Evolutionary conservation across 257 asterid genomes (phyloP).

Genomic region (Jacaranda mimosifolia): DNA sequence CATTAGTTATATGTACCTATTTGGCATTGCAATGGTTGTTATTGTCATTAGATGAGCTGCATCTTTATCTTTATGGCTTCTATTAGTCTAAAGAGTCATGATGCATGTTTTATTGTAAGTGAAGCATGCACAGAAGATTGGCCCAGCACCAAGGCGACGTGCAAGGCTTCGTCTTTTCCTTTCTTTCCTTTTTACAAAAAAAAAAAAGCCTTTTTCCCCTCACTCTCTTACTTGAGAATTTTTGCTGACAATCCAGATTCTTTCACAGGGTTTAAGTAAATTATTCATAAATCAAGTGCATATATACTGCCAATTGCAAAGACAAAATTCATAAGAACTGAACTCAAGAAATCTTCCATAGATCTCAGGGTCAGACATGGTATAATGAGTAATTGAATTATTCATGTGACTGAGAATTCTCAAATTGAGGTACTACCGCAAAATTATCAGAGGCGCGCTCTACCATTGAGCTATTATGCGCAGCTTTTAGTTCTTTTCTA

Average conservation of each 20-base stretch:
- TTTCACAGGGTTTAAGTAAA: conserved; percentile 14
- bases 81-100: conserved; percentile 47
- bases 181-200: too few relatives aligned
- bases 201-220: too few relatives aligned
- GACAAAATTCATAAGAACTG: conserved; percentile 34
- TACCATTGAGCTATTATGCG: too few relatives aligned
- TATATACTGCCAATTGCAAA: conserved; percentile 28
- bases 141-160: conserved; percentile 37
- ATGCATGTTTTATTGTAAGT: conserved; percentile 34
- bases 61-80: conserved; percentile 44
- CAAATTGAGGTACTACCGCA: too few relatives aligned
- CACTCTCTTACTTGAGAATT: too few relatives aligned
- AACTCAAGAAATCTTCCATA: conserved; percentile 39
- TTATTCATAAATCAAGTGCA: too few relatives aligned
- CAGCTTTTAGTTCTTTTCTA: too few relatives aligned
- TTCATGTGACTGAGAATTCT: too few relatives aligned
- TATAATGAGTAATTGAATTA: conserved; percentile 8
- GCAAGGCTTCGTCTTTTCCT: neutral
- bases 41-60: conserved; percentile 44
- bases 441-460: too few relatives aligned
- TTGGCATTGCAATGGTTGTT: conserved; percentile 35
- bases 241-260: conserved; percentile 38
- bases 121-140: conserved; percentile 48
- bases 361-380: too few relatives aligned
- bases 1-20: conserved; percentile 9